Conservation (phyloP, 441 rosid genomes). For the Biscutella laevigata region DNA sequence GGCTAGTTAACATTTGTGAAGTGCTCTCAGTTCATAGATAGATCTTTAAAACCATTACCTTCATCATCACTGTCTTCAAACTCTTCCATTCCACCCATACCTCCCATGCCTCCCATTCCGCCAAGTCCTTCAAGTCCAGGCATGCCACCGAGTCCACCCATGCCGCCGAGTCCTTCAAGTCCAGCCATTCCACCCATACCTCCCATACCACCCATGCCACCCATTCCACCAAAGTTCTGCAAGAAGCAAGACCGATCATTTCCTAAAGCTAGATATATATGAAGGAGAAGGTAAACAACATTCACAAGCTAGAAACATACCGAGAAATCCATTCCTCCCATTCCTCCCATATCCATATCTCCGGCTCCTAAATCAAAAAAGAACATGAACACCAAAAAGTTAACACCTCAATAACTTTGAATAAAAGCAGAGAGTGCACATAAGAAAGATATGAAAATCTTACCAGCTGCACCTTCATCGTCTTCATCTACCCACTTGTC, state of each 20-base stretch:
- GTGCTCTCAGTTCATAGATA: background rate
- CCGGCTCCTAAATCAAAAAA: conserved; percentile 15
- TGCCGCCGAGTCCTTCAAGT: conserved; percentile 39
- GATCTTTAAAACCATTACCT: conserved; percentile 34
- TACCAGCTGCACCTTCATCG: conserved; percentile 41
- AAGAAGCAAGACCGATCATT: conserved; percentile 8
- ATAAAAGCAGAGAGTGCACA: background rate
- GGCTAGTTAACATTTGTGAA: background rate
- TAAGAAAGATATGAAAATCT: background rate
- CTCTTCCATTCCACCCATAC: conserved; percentile 42
- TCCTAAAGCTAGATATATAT: background rate
- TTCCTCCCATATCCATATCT: conserved; percentile 29
- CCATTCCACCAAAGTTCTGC: conserved; percentile 37
- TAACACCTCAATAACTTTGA: background rate
- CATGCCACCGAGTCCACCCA: conserved; percentile 28
- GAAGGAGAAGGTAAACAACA: background rate
- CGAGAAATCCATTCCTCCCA: conserved; percentile 31
- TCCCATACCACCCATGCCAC: conserved; percentile 22
- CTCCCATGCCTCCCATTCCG: conserved; percentile 25
- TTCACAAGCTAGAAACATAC: conserved; percentile 17
- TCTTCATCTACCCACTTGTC: conserved; percentile 92
- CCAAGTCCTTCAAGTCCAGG: conserved; percentile 39
- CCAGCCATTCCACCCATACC: conserved; percentile 25
- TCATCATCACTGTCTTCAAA: conserved; percentile 82
- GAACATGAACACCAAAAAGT: background rate